phyloP scores from a whole-genome alignment of 345 rosid species.

The Adansonia digitata region DNA sequence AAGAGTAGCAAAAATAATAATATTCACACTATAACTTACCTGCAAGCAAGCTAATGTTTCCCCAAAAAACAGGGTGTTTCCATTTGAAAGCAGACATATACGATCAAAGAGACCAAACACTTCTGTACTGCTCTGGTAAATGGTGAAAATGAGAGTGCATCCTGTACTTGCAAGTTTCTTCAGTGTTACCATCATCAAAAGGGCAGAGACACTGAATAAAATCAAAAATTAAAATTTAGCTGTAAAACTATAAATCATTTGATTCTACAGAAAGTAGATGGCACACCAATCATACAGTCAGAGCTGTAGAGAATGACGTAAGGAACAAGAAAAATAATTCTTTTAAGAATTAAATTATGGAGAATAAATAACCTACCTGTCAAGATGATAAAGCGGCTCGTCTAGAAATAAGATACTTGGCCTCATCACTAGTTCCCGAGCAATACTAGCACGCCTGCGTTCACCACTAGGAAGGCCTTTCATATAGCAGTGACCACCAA shows the following conservation, averaged over 20 bases:
- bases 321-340: neutral
- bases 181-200: conserved; percentile 97
- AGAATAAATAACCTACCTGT: conserved; percentile 43
- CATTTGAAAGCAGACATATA: conserved; percentile 95
- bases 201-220: conserved; percentile 78
- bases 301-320: neutral
- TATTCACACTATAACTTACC: conserved; percentile 33
- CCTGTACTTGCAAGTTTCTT: conserved; percentile 96
- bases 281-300: neutral
- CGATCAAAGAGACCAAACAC: conserved; percentile 93
- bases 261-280: neutral
- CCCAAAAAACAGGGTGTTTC: conserved; percentile 92
- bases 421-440: conserved; percentile 96
- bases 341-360: neutral
- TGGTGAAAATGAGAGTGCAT: conserved; percentile 87
- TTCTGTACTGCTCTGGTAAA: conserved; percentile 93
- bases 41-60: conserved; percentile 98
- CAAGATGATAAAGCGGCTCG: conserved; percentile 97
- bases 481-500: conserved; percentile 93
- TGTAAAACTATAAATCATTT: neutral
- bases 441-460: conserved; percentile 91
- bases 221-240: conserved; percentile 24
- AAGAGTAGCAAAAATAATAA: conserved; percentile 1
- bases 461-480: conserved; percentile 88
- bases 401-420: conserved; percentile 84